Base-by-base conservation (phyloP, 2,329 filamentous ascomycete species). In the Colletotrichum simmondsii region DNA sequence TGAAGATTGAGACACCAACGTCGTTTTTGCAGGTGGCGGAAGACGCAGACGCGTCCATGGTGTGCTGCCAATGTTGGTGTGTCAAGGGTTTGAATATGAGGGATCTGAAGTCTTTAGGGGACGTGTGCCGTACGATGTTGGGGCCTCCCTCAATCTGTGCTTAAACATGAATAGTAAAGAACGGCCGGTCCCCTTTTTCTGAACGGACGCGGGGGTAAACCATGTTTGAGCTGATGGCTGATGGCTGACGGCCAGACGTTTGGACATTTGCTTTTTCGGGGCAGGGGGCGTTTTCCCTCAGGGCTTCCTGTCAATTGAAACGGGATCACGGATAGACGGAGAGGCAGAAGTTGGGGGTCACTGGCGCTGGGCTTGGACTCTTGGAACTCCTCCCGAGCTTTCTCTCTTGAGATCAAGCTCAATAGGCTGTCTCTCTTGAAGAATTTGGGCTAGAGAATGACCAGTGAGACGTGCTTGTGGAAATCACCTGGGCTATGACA, bases 111-210 rank as follows among this genome's bases (percentile, higher is more conserved):
- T n/a, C 19, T 16, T 19, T 11, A 19, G 10, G n/a, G 66, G 30
- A n/a, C 22, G 49, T 26, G 71, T 61, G 64, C 61, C 65, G 66
- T 65, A 35, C 37, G 37, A 42, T 19, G 37, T 42, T 42, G 37
- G 37, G 37, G 16, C 37, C 16, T 42, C 37, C 3, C 8, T 42
- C 37, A 42, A 19, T 7, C 54, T 49, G 35, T 61, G 63, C 22
- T 49, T 37, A 19, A 61, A 61, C 58, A 16, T 22, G 42, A 49
- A 22, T 22, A 49, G 19, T 22, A 22, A 22, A 49, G 42, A 49
- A 49, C 42, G 19, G 42, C 42, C 42, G 19, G 42, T 11, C 42
- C 19, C 16, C 42, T 49, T 49, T 49, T n/a, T 22, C 42, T 49
- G 42, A 49, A 19, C 42, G 42, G 42, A 49, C 19, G 19, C 42